Evolutionary conservation across 2,329 filamentous ascomycete species (phyloP).

Genomic region (Erysiphe pulchra): DNA sequence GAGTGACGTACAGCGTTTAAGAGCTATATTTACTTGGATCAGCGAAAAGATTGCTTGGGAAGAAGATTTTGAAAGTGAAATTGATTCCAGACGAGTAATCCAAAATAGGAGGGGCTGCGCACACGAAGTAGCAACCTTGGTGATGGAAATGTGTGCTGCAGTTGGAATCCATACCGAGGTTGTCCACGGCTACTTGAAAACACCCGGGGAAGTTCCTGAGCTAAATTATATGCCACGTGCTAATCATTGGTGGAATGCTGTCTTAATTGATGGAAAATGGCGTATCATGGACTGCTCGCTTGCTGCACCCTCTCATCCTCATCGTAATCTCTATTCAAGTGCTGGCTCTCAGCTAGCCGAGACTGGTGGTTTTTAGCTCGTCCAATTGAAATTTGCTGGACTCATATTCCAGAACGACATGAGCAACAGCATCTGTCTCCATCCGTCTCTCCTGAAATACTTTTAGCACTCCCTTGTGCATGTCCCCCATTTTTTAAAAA

Average conservation of each 20-base stretch:
- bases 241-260: slow-evolving; percentile 96
- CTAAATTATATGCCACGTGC: slow-evolving; percentile 58
- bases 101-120: slow-evolving; percentile 63
- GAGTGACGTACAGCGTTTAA: slow-evolving; percentile 74
- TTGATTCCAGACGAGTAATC: slow-evolving; percentile 65
- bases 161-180: slow-evolving; percentile 74
- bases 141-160: slow-evolving; percentile 79
- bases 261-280: slow-evolving; percentile 85
- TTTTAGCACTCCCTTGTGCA: slow-evolving; percentile 65
- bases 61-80: slow-evolving; percentile 65
- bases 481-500: slow-evolving; percentile 78
- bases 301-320: slow-evolving; percentile 73
- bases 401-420: slow-evolving; percentile 70
- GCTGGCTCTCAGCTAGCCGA: slow-evolving; percentile 47
- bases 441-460: slow-evolving; percentile 57
- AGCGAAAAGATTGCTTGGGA: slow-evolving; percentile 92
- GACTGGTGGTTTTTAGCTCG: slow-evolving; percentile 80
- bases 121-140: slow-evolving; percentile 70
- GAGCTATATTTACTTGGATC: slow-evolving; percentile 94
- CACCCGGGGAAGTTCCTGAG: slow-evolving; percentile 62
- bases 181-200: slow-evolving; percentile 73
- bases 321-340: slow-evolving; percentile 51
- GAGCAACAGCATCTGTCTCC: slow-evolving; percentile 85
- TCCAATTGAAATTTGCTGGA: slow-evolving; percentile 81
- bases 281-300: slow-evolving; percentile 86